phyloP scores from a whole-genome alignment of 73 alveolate species.

The Paramecium biaurelia region DNA sequence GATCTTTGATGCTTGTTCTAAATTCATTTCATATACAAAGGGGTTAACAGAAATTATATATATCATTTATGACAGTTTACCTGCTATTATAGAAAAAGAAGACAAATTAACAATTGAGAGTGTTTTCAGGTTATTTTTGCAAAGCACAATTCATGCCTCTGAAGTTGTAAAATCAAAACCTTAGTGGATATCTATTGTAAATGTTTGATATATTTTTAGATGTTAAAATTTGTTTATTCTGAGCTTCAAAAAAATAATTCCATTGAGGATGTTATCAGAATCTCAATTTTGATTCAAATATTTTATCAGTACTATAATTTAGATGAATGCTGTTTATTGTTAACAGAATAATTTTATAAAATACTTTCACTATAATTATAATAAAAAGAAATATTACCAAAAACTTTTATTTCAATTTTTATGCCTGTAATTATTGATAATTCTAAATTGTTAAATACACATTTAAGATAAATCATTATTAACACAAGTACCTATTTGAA shows the following conservation, averaged over 20 bases:
- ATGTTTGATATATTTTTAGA: not conserved
- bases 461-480: not conserved
- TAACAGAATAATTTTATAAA: not conserved
- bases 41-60: not conserved
- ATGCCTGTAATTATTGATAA: constrained; percentile 24
- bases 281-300: not conserved
- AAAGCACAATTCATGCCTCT: not conserved
- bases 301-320: not conserved
- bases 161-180: constrained; percentile 25
- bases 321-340: not conserved
- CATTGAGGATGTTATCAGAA: not conserved
- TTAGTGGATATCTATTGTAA: not conserved
- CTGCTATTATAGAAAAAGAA: not conserved
- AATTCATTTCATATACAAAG: not conserved
- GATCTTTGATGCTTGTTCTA: constrained; percentile 2
- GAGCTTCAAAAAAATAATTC: not conserved
- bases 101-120: not conserved
- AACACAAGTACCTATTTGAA: not conserved
- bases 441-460: not conserved
- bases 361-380: not conserved
- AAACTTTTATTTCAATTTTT: constrained; percentile 1
- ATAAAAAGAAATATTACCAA: not conserved
- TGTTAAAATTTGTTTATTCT: not conserved
- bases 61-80: not conserved
- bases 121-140: not conserved